These are phyloP conservation scores for Chaetomium globosum DNA, from an alignment of 2,329 filamentous ascomycete genomes.

Conservation along the genomic window DNA sequence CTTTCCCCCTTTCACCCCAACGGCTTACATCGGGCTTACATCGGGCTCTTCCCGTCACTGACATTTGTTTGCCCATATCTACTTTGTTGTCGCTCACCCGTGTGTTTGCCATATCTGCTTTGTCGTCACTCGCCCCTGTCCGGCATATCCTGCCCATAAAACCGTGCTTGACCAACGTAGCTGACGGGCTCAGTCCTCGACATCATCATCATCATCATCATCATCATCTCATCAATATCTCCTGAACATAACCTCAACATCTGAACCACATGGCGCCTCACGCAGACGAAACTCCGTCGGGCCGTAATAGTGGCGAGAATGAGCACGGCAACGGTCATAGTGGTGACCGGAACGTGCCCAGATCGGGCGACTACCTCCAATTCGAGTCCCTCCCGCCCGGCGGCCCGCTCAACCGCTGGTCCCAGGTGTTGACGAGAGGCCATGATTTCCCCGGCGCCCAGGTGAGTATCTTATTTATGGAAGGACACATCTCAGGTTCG, in stretches of 20 bases:
- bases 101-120: no score
- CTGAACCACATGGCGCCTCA: constrained; percentile 33
- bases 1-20: neutral
- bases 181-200: neutral
- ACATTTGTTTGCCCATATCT: neutral
- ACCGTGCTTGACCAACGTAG: neutral
- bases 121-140: no score
- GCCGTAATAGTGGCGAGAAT: constrained; percentile 8
- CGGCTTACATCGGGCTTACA: constrained; percentile 10
- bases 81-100: no score
- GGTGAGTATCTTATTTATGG: constrained; percentile 50
- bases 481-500: neutral
- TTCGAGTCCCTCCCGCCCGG: constrained; percentile 56
- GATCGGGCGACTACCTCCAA: constrained; percentile 58
- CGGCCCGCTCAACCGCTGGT: constrained; percentile 77
- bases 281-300: constrained; percentile 25
- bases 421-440: constrained; percentile 74
- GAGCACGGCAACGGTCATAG: constrained; percentile 20
- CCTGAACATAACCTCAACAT: neutral
- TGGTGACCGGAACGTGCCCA: constrained; percentile 44
- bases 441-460: constrained; percentile 93
- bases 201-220: neutral
- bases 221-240: neutral
- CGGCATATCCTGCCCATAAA: neutral
- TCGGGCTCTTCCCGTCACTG: neutral